A percentile compares a stretch with the other conserved stretches of the same genome.
These are phyloP conservation scores for Sclerotinia minor DNA, from an alignment of 2,329 filamentous ascomycete genomes.

Conservation along the genomic window DNA sequence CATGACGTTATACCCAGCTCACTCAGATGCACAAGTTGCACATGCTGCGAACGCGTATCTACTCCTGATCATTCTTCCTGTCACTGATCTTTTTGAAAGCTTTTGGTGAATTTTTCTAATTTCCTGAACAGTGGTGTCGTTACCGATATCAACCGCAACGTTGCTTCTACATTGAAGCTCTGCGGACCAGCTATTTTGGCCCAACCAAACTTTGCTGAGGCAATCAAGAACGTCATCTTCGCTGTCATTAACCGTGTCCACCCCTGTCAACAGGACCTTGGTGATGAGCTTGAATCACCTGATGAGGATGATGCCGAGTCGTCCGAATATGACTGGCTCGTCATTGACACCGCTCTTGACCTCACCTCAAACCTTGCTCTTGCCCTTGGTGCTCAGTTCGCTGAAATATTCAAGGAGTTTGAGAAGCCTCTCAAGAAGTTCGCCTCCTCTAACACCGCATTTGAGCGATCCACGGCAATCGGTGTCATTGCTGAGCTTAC, in stretches of 20 bases:
- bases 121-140: slow-evolving; percentile 51
- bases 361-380: slow-evolving; percentile 81
- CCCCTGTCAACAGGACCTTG: slow-evolving; percentile 88
- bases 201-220: slow-evolving; percentile 70
- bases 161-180: slow-evolving; percentile 85
- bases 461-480: slow-evolving; percentile 86
- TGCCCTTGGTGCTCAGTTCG: slow-evolving; percentile 78
- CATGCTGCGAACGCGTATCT: slow-evolving; percentile 84
- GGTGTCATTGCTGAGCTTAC: slow-evolving; percentile 91
- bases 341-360: slow-evolving; percentile 91
- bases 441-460: slow-evolving; percentile 78
- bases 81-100: slow-evolving; percentile 19
- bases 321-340: slow-evolving; percentile 96
- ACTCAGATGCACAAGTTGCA: slow-evolving; percentile 89
- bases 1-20: slow-evolving; percentile 97
- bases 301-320: slow-evolving; percentile 68
- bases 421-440: slow-evolving; percentile 90
- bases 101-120: slow-evolving; percentile 28
- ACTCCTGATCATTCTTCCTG: slow-evolving; percentile 39
- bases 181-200: slow-evolving; percentile 85
- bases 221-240: slow-evolving; percentile 72
- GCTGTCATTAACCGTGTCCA: slow-evolving; percentile 87
- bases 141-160: slow-evolving; percentile 91
- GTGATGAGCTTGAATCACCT: slow-evolving; percentile 75
- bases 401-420: slow-evolving; percentile 92